Base-by-base conservation (phyloP, 2,329 filamentous ascomycete species). In the Ilyonectria robusta region DNA sequence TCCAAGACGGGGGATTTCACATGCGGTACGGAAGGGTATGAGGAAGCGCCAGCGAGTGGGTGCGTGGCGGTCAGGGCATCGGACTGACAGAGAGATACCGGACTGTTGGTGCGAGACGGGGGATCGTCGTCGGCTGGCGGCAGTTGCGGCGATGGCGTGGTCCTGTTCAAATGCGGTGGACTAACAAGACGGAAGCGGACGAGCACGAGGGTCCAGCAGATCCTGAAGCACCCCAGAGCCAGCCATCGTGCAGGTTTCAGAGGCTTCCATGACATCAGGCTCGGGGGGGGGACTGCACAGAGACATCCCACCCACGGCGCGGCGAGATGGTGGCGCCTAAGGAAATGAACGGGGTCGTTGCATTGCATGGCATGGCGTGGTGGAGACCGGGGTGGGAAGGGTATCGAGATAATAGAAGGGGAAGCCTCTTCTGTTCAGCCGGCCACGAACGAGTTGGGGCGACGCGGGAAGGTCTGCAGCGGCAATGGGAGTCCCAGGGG, bases 261-360 rank as follows among this genome's bases (percentile, higher is more conserved):
- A 57, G 46, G 9, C 31, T 58, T 64, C 64, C 70, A 69, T 69
- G 42, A 75, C 72, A 59, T 42, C 40, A 19, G 40, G 40, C 40
- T 42, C 15, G 40, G 40, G 15, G 40, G n/a, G 42, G 57, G 21
- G 21, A 54, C n/a, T 37, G 40, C n/a, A 42, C 33, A 50, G 23
- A 19, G 40, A 10, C 31, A 21, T 29, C 17, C 29, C 17, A 33
- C 59, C 37, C 37, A 48, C 37, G 35, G 19, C 26, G 31, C 53
- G 31, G 50, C 56, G 62, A 59, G 29, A 33, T 33, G 29, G 54
- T 47, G 65, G 67, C 67, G 67, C 48, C 53, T 64, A 64, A 65
- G 71, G 70, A 75, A 75, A 75, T 75, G 72, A 68, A 76, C 68
- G 71, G 74, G 74, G 72, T 74, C 63, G 47, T 21, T 72, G 72